Evolutionary conservation across 371 early-diverging fungal genomes (phyloP).

Genomic region (Saksenaea oblongispora): DNA sequence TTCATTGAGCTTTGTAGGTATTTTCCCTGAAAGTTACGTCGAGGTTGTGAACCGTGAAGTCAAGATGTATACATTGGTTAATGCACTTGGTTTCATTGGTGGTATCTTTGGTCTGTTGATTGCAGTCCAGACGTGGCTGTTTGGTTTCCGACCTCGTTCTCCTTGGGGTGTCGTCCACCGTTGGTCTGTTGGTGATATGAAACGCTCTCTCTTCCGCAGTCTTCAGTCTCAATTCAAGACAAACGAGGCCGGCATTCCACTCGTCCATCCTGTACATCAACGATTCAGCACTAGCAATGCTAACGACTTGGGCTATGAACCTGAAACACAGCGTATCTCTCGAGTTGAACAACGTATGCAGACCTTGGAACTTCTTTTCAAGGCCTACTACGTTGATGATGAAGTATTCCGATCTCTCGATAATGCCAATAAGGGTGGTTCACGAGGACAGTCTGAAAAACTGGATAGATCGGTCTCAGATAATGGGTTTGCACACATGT

Average conservation of each 20-base stretch:
- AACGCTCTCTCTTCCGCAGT: constrained; percentile 41
- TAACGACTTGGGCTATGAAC: constrained; percentile 29
- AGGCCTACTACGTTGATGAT: neutral
- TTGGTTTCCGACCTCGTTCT: constrained; percentile 49
- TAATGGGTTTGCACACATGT: constrained; percentile 46
- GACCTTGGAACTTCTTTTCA: neutral
- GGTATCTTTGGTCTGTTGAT: constrained; percentile 51
- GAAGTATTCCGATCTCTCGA: constrained; percentile 42
- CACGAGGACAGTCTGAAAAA: constrained; percentile 14
- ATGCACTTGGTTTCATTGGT: constrained; percentile 52
- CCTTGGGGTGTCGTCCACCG: constrained; percentile 56
- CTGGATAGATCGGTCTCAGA: neutral
- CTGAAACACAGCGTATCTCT: constrained; percentile 29
- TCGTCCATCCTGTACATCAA: constrained; percentile 48
- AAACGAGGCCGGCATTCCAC: constrained; percentile 39
- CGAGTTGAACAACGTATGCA: constrained; percentile 10
- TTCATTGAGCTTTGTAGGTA: constrained; percentile 33
- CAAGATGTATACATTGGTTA: constrained; percentile 50
- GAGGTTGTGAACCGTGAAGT: constrained; percentile 35
- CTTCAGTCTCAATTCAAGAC: constrained; percentile 43
- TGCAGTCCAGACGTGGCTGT: constrained; percentile 50
- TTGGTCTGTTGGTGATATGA: constrained; percentile 51
- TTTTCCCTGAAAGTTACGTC: constrained; percentile 30
- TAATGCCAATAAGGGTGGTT: constrained; percentile 19
- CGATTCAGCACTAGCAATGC: constrained; percentile 39